Evolutionary conservation across 164 flowering plant species (phyloP).

Genomic region (Aristolochia fimbriata): DNA sequence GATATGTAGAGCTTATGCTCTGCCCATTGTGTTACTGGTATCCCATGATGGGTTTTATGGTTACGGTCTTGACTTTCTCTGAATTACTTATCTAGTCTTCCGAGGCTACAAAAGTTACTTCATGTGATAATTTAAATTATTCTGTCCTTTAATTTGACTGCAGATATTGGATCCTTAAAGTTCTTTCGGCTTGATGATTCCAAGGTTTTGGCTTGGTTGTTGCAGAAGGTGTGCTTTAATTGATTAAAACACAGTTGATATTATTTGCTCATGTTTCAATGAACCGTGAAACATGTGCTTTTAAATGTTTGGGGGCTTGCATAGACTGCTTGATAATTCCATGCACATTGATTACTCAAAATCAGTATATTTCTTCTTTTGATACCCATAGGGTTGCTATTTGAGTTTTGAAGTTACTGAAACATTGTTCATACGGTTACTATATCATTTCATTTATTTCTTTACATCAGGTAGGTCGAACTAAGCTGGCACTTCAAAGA

Average conservation of each 20-base stretch:
- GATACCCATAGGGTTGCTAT: not conserved
- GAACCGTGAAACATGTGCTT: not conserved
- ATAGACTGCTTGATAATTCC: not conserved
- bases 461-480: conserved; percentile 39
- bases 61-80: not conserved
- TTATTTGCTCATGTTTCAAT: not conserved
- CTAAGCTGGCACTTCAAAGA: conserved; percentile 38
- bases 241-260: not conserved
- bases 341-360: too few species aligned
- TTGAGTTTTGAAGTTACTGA: not conserved
- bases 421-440: not conserved
- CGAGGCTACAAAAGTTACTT: not conserved
- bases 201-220: conserved; percentile 73
- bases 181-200: conserved; percentile 86
- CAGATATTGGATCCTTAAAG: conserved; percentile 71
- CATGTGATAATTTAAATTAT: not conserved
- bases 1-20: too few species aligned
- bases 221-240: conserved; percentile 47
- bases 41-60: too few species aligned
- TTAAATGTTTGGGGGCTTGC: not conserved
- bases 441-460: not conserved
- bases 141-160: conserved; percentile 4
- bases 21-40: too few species aligned
- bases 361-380: too few species aligned
- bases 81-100: not conserved